These are phyloP conservation scores for Rhodotorula sp. DNA, from an alignment of 1,284 basidiomycete species.

Conservation along the genomic window DNA sequence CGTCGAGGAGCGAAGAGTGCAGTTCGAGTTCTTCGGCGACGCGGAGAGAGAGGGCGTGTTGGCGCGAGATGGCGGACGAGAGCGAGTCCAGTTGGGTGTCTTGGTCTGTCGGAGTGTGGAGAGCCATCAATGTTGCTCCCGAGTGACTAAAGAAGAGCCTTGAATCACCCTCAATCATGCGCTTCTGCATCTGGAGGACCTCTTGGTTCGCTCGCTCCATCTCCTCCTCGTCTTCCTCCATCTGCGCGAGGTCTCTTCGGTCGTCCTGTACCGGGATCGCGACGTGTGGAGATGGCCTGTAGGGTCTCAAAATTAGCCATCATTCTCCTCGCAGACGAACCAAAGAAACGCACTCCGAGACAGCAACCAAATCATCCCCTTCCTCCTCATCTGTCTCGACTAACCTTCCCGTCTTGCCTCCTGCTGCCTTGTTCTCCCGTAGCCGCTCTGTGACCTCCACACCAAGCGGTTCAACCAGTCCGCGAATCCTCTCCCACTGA, in stretches of 20 bases:
- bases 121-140: background rate
- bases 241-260: constrained; percentile 30
- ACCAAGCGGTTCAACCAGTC: constrained; percentile 37
- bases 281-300: constrained; percentile 10
- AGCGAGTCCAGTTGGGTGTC: constrained; percentile 42
- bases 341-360: background rate
- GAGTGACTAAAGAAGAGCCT: background rate
- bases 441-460: constrained; percentile 24
- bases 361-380: background rate
- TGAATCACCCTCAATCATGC: constrained; percentile 40
- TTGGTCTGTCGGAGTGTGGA: constrained; percentile 36
- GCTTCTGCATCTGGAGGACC: constrained; percentile 43
- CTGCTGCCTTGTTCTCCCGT: background rate
- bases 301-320: background rate
- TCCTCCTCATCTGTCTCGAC: constrained; percentile 32
- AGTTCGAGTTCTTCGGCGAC: constrained; percentile 45
- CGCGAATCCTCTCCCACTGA: constrained; percentile 38
- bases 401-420: constrained; percentile 26
- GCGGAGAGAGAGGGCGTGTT: constrained; percentile 42
- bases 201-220: constrained; percentile 42
- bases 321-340: too few relatives aligned
- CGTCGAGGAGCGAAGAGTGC: constrained; percentile 42
- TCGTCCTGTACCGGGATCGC: constrained; percentile 27
- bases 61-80: constrained; percentile 43
- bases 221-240: constrained; percentile 42